Evolutionary conservation across 2,329 filamentous ascomycete species (phyloP), one percentile per base, ranked within the genome.

Genomic region (Parafenestella ontariensis): DNA sequence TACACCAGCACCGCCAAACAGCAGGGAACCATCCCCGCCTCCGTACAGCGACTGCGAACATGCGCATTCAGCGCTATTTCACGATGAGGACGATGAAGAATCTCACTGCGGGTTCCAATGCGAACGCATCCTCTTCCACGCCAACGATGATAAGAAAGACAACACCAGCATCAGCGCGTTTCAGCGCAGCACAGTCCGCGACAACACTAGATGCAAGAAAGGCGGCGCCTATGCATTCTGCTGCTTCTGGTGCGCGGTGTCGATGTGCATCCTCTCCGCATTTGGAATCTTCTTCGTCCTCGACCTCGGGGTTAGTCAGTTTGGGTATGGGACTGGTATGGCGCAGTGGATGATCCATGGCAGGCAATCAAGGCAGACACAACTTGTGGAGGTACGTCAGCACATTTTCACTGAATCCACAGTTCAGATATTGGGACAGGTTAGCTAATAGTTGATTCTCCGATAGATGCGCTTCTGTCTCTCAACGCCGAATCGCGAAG

Each of bases 391-490:
- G 29, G 48, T 58, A 44, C n/a, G n/a, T n/a, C n/a, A n/a, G n/a
- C n/a, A n/a, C n/a, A n/a, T n/a, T n/a, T n/a, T n/a, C n/a, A n/a
- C n/a, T n/a, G n/a, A n/a, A n/a, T n/a, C n/a, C n/a, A n/a, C n/a
- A n/a, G n/a, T n/a, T n/a, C n/a, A n/a, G n/a, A n/a, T n/a, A n/a
- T n/a, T n/a, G n/a, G n/a, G n/a, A n/a, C n/a, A n/a, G n/a, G n/a
- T n/a, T n/a, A n/a, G n/a, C n/a, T n/a, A n/a, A n/a, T n/a, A n/a
- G n/a, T n/a, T n/a, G n/a, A n/a, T n/a, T n/a, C n/a, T n/a, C n/a
- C n/a, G n/a, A n/a, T n/a, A 69, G 66, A 56, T 69, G 45, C 51
- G 56, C 15, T 65, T 69, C 20, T 69, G 66, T 24, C 60, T 65
- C 21, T 20, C 46, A 3, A 37, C 44, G 5, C 48, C 51, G 17